Evolutionary conservation across 2,329 filamentous ascomycete genomes (phyloP), one percentile per base, ranked within the genome.

Genomic region (Aureobasidium pullulans): DNA sequence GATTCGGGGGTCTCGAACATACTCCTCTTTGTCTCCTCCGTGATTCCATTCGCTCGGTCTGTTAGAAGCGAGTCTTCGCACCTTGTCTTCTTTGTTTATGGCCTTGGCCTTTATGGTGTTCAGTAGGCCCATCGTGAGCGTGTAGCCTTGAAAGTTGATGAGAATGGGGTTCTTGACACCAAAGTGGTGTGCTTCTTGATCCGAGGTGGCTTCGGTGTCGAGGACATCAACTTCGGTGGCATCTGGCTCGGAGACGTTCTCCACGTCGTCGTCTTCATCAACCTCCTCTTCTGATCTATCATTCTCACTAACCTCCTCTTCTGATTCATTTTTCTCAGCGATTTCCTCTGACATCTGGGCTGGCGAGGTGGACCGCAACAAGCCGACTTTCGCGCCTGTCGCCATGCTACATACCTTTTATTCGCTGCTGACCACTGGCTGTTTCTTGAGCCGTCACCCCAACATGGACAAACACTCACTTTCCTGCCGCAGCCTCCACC

Each of bases 51-150:
- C 19, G 19, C 19, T 23, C 19, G 19, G 19, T 23, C 19, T 23
- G 19, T 23, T 23, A 3, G 19, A 23, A 23, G 19, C 1, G 19
- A 23, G 19, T 23, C 19, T 23, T 23, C 19, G n/a, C n/a, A n/a
- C 56, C 29, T 62, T 62, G 62, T 67, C 60, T 15, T 42, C 47
- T 34, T 60, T 57, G 32, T 47, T 32, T 13, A 54, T 29, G 44
- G 5, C 54, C 60, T 37, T 57, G 4, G 7, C 52, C 44, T 52
- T 46, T 29, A 56, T 37, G 29, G 52, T n/a, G 11, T 31, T 46
- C 13, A 46, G 16, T 2, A 11, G 19, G 52, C 29, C 15, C 13
- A 15, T 13, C 6, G 29, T 46, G 15, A 56, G 29, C 28, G 19
- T 49, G 56, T 48, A 31, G 13, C 37, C 46, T 11, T 50, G 46